Conservation (phyloP, 768 basidiomycete species). For the Auriscalpium microsporum region DNA sequence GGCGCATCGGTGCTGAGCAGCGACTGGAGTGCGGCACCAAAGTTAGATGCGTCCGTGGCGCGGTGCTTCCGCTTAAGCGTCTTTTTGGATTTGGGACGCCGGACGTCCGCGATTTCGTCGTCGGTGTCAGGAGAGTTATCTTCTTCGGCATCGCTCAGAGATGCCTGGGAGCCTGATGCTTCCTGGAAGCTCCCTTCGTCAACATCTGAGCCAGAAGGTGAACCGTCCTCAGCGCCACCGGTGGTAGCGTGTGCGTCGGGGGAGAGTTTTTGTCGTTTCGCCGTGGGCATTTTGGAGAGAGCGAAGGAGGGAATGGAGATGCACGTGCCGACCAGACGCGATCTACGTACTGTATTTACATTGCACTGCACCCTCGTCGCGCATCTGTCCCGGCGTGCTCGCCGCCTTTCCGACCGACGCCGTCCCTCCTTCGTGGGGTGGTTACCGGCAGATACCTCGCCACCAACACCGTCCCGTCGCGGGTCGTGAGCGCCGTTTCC, state of each 20-base stretch:
- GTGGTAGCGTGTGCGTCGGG: conserved; percentile 13
- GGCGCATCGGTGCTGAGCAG: conserved; percentile 66
- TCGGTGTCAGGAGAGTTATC: conserved; percentile 38
- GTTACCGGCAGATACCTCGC: too few species aligned
- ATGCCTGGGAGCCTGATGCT: conserved; percentile 9
- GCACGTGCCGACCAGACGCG: background rate
- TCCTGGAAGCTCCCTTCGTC: conserved; percentile 18
- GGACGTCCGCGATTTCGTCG: conserved; percentile 52
- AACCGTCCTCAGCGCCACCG: conserved; percentile 11
- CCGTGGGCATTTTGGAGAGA: conserved; percentile 33
- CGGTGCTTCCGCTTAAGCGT: conserved; percentile 78
- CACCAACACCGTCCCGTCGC: background rate
- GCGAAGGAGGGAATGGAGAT: conserved; percentile 1
- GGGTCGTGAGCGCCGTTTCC: background rate
- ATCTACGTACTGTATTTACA: too few species aligned
- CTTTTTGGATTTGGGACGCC: conserved; percentile 61
- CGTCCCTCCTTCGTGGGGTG: too few species aligned
- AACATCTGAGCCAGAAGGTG: conserved; percentile 19
- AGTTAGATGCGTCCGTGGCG: conserved; percentile 65
- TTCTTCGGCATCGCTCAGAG: conserved; percentile 16
- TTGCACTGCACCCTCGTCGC: too few species aligned
- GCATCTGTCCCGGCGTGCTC: too few species aligned
- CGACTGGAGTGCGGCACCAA: conserved; percentile 66
- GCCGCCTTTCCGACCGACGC: too few species aligned
- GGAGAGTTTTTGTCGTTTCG: conserved; percentile 45